These are phyloP conservation scores for Aspergillus thermomutatus DNA, from an alignment of 2,329 filamentous ascomycete species.

Conservation along the genomic window DNA sequence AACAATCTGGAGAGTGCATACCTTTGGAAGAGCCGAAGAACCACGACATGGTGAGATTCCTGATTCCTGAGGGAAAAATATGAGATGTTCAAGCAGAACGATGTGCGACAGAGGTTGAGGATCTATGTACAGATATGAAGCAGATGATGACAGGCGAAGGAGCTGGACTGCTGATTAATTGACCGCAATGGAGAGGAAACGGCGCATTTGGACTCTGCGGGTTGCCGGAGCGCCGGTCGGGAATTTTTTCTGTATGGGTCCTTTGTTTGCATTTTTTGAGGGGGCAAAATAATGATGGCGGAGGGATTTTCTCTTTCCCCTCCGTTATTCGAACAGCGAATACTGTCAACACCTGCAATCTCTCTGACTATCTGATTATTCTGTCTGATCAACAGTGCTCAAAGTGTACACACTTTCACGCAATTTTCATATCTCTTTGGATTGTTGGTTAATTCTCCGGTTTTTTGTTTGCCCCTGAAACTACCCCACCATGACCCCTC, in stretches of 20 bases:
- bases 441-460: background rate
- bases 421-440: constrained; percentile 1
- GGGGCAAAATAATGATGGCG: background rate
- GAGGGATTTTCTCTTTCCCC: constrained; percentile 8
- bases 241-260: constrained; percentile 11
- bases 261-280: constrained; percentile 12
- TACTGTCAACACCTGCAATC: background rate
- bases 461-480: constrained; percentile 17
- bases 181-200: constrained; percentile 8
- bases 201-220: constrained; percentile 18
- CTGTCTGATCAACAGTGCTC: background rate
- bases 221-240: constrained; percentile 17
- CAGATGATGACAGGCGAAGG: constrained; percentile 1
- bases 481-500: constrained; percentile 50
- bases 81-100: background rate
- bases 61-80: background rate
- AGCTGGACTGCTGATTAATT: constrained; percentile 18
- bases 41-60: constrained; percentile 29
- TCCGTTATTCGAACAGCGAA: constrained; percentile 6
- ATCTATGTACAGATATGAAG: background rate
- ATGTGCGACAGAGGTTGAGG: background rate
- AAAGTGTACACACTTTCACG: background rate
- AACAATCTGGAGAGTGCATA: constrained; percentile 14
- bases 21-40: constrained; percentile 35
- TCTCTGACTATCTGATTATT: background rate